Conservation (phyloP, 495 filamentous ascomycete species). For the Podospora bellae-mahoneyi region DNA sequence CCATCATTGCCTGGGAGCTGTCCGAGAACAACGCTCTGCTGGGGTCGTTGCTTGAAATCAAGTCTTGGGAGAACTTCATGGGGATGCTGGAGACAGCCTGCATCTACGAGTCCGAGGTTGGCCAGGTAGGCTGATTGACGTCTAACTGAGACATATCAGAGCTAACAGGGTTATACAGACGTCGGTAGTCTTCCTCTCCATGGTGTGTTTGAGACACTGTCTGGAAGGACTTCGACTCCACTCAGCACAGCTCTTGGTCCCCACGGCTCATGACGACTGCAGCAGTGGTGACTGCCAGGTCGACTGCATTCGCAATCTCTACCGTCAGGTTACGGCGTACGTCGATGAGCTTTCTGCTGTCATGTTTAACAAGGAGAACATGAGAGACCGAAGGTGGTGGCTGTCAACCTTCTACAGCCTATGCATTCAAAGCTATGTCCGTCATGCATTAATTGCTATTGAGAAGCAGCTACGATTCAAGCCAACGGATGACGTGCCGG, state of each 20-base stretch:
- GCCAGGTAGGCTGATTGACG: slow-evolving; percentile 24
- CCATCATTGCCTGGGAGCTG: slow-evolving; percentile 41
- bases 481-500: slow-evolving; percentile 23
- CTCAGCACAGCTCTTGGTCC: slow-evolving; percentile 23
- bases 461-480: slow-evolving; percentile 31
- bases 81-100: slow-evolving; percentile 33
- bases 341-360: slow-evolving; percentile 35
- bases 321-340: slow-evolving; percentile 23
- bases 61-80: slow-evolving; percentile 31
- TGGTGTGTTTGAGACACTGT: slow-evolving; percentile 33
- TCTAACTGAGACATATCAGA: background rate
- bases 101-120: slow-evolving; percentile 34
- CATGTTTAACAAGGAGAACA: slow-evolving; percentile 41
- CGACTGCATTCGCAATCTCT: slow-evolving; percentile 32
- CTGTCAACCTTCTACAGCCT: slow-evolving; percentile 38
- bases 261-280: slow-evolving; percentile 26
- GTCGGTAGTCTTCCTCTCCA: slow-evolving; percentile 32
- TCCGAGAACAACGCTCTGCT: slow-evolving; percentile 28
- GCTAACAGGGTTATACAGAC: slow-evolving; percentile 24
- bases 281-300: slow-evolving; percentile 28
- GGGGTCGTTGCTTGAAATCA: slow-evolving; percentile 26
- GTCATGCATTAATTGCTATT: slow-evolving; percentile 32
- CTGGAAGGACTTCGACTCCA: slow-evolving; percentile 31
- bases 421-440: slow-evolving; percentile 36
- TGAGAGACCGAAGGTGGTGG: slow-evolving; percentile 36